Evolutionary conservation across 73 alveolate species (phyloP), one percentile per base, ranked within the genome.

Genomic region (Paramecium pentaurelia): DNA sequence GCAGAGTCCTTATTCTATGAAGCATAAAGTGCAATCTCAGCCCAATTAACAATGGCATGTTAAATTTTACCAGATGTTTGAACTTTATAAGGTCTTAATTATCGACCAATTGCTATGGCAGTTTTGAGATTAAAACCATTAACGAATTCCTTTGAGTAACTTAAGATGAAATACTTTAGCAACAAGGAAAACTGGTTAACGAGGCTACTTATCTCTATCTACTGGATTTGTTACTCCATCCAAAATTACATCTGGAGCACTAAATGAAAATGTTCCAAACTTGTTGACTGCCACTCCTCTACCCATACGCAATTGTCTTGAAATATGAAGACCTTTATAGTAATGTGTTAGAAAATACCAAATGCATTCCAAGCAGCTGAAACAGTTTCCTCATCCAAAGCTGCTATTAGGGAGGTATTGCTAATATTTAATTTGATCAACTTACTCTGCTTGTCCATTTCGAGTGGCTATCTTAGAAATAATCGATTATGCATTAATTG

Each of bases 171-270:
- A 30, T 22, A 80, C 91, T 80, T 80, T 80, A 40, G 64, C 91
- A 25, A 89, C 92, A 44, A 89, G 77, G 60, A 89, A 89, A 4
- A 89, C 94, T 6, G 94, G 94, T 32, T 71, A 59, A 42, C 94
- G 77, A 38, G 77, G 88, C 14, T 89, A 54, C 51, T 71, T 89
- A 73, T 89, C 94, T 71, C 94, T 71, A 44, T 89, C 91, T 27
- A 71, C 84, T 38, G 94, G 94, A 89, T 89, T 89, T 34, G 94
- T 89, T 22, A 89, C 94, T 60, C 94, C 94, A 64, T 71, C 88
- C 49, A 89, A 89, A 45, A 71, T 45, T 42, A 77, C 86, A 28
- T 89, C 94, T 14, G 94, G 94, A 12, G 94, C 94, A 89, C 94
- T 89, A 54, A 89, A 89, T 11, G 94, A 60, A 83, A 89, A 89